These are phyloP conservation scores for Aspergillus asperescens DNA, from an alignment of 495 filamentous ascomycete genomes.

Conservation along the genomic window DNA sequence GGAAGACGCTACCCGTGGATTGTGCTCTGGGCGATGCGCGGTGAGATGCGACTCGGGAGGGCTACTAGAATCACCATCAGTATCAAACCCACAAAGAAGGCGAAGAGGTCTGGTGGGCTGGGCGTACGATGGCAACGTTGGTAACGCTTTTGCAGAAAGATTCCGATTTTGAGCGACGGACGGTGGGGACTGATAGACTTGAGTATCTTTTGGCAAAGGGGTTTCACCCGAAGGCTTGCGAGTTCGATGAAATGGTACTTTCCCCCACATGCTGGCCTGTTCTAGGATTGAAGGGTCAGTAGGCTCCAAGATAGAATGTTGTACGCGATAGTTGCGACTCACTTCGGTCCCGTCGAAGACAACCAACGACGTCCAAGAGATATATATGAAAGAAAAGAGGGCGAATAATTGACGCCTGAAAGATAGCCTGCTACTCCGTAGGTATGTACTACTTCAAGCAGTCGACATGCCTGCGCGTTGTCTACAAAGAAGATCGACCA, in stretches of 20 bases:
- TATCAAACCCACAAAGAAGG: neutral
- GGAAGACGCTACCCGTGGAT: slow-evolving; percentile 24
- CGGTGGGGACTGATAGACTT: slow-evolving; percentile 20
- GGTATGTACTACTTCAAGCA: slow-evolving; percentile 11
- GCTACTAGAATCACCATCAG: slow-evolving; percentile 14
- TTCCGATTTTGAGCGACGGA: slow-evolving; percentile 5
- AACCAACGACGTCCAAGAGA: neutral
- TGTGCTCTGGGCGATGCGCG: slow-evolving; percentile 5
- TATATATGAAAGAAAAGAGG: neutral
- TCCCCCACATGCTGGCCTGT: slow-evolving; percentile 41
- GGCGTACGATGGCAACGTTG: slow-evolving; percentile 42
- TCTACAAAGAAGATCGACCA: slow-evolving; percentile 9
- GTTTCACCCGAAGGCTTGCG: slow-evolving; percentile 40
- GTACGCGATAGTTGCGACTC: neutral
- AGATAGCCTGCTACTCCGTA: neutral
- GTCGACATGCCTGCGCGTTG: slow-evolving; percentile 17
- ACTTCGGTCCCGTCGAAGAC: slow-evolving; percentile 3
- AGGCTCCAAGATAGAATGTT: neutral
- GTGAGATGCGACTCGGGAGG: slow-evolving; percentile 8
- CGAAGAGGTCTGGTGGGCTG: neutral
- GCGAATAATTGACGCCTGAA: slow-evolving; percentile 9
- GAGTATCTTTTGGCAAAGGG: slow-evolving; percentile 39
- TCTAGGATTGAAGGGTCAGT: neutral
- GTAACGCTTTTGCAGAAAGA: slow-evolving; percentile 29
- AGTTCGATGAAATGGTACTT: slow-evolving; percentile 35